Base-by-base conservation (phyloP, 805 yeast species). In the Barnettozyma populi region DNA sequence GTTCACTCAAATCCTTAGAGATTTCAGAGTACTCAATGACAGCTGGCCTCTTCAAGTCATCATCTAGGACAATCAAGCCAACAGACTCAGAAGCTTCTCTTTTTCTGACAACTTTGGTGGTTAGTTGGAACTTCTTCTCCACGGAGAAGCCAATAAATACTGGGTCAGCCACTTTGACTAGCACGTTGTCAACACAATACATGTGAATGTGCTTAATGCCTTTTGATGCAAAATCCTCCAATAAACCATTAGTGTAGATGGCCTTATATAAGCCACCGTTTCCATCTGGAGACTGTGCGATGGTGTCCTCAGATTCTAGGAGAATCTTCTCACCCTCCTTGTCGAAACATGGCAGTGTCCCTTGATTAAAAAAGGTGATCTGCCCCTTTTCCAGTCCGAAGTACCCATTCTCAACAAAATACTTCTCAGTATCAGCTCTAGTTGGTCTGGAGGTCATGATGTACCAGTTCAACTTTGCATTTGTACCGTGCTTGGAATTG, bases 221-320 rank as follows among this genome's bases (percentile, higher is more conserved):
- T 48, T 80, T 81, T 7, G 57, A 50, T 25, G 68, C 60, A 63
- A 94, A 78, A 63, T 92, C 96, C 7, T 77, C 76, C 29, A 94
- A 60, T 18, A 90, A 70, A 2, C 79, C 76, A 54, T 83, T 78
- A 38, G 76, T 76, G 56, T 70, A 68, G 36, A 94, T 73, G 1
- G 97, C 98, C 60, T 80, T 84, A 70, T 94, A 94, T 44, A 94
- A 72, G 2, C 99, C 99, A 49, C 99, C 99, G 64, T 94, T 94
- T 1, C 99, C 99, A 66, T 94, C 98, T 2, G 99, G 99, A 7
- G 97, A 86, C 59, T 86, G 85, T 24, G 90, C 83, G 35, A 88
- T 74, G 23, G 73, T 67, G 37, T 68, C 61, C 38, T 75, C 70
- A 7, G 80, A 64, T 52, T 79, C 80, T 61, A 89, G 61, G 48